Percentiles rank a stretch among this genome's conserved stretches.
phyloP scores from a whole-genome alignment of 2,329 filamentous ascomycete genomes.

The Alternaria solani region DNA sequence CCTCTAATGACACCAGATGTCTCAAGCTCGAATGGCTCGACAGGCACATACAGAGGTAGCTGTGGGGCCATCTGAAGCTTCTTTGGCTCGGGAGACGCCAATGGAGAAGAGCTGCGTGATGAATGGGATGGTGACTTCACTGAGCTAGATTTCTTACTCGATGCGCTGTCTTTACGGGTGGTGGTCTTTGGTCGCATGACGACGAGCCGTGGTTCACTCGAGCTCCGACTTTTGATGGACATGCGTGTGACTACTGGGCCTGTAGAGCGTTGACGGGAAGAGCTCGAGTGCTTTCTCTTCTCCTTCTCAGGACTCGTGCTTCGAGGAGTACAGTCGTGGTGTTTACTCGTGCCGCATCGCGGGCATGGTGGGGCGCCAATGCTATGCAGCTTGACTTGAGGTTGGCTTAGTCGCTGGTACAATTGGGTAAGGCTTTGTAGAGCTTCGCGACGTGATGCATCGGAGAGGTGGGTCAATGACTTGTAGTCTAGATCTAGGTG shows the following conservation, averaged over 20 bases:
- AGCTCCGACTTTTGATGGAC: constrained; percentile 34
- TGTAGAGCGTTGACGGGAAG: constrained; percentile 30
- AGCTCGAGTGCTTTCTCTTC: constrained; percentile 31
- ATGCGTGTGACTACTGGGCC: constrained; percentile 43
- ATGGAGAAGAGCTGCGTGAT: constrained; percentile 30
- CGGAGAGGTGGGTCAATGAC: constrained; percentile 56
- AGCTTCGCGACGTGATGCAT: constrained; percentile 55
- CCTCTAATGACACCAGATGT: constrained; percentile 18
- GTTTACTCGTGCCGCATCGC: constrained; percentile 37
- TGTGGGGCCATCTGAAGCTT: constrained; percentile 12
- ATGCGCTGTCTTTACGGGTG: constrained; percentile 35
- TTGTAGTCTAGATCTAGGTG: constrained; percentile 54
- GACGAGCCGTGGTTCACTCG: constrained; percentile 47
- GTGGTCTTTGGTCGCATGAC: constrained; percentile 46
- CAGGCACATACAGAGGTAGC: constrained; percentile 27
- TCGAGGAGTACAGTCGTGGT: constrained; percentile 31
- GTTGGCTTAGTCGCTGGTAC: constrained; percentile 49
- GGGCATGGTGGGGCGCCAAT: constrained; percentile 27
- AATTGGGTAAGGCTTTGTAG: constrained; percentile 53
- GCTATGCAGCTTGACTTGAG: constrained; percentile 44
- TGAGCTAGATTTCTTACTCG: constrained; percentile 32
- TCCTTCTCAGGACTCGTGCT: constrained; percentile 31
- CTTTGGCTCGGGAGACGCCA: constrained; percentile 32
- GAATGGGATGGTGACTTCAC: constrained; percentile 32
- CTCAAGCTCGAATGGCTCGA: constrained; percentile 34